These are phyloP conservation scores for Crithidia acanthocephali DNA, from an alignment of 208 protist species.

Conservation along the genomic window DNA sequence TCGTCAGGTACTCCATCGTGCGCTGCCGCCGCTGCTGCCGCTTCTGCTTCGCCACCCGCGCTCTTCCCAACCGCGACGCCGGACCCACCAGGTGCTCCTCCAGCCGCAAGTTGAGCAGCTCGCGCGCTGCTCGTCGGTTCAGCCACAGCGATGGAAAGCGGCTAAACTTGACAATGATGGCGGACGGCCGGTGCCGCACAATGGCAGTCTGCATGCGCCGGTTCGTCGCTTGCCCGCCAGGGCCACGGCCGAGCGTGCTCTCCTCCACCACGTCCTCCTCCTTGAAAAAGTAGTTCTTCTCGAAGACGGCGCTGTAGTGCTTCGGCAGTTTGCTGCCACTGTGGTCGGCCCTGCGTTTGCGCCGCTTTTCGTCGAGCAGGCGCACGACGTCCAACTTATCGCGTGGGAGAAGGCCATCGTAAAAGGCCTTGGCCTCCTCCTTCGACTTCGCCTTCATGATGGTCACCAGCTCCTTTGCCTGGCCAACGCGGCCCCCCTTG, in stretches of 20 bases:
- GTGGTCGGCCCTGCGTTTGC: conserved; percentile 36
- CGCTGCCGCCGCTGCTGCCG: conserved; percentile 30
- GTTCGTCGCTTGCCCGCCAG: conserved; percentile 90
- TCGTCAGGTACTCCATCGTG: conserved; percentile 27
- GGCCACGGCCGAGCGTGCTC: conserved; percentile 80
- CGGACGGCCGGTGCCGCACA: conserved; percentile 65
- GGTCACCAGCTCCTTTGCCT: conserved; percentile 53
- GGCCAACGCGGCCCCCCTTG: conserved; percentile 52
- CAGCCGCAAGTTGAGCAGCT: conserved; percentile 74
- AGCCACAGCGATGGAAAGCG: conserved; percentile 87
- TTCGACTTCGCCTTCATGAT: conserved; percentile 48
- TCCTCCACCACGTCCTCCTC: conserved; percentile 81
- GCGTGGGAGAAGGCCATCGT: conserved; percentile 57
- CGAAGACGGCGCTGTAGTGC: conserved; percentile 68
- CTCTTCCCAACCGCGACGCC: conserved; percentile 54
- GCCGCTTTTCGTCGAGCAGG: conserved; percentile 38
- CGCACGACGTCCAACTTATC: conserved; percentile 76
- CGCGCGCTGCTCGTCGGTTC: conserved; percentile 79
- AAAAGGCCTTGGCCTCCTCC: conserved; percentile 39
- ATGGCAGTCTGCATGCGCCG: conserved; percentile 86
- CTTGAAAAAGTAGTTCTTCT: conserved; percentile 74
- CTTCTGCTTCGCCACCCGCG: conserved; percentile 24
- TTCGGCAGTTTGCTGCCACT: conserved; percentile 38
- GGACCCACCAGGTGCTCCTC: conserved; percentile 71
- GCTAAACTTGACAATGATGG: conserved; percentile 82